Base-by-base conservation (phyloP, 306 rosid genomes). In the Ormosia emarginata region DNA sequence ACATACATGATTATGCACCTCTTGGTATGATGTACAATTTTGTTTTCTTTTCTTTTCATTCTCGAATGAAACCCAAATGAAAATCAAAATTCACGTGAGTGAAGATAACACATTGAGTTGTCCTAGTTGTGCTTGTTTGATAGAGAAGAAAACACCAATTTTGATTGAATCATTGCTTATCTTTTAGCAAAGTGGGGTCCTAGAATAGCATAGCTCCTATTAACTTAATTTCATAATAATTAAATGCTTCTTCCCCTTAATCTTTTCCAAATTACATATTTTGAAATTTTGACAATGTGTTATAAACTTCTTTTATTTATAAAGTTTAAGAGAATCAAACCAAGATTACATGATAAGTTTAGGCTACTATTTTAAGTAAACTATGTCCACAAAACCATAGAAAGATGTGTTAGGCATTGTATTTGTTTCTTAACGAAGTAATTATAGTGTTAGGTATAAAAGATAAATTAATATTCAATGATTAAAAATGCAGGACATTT, bases 381-480 rank as follows among this genome's bases (percentile, higher is more conserved):
- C 55, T 5, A 6, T 46, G 32, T 68, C 40, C 57, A 62, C n/a
- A 11, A 30, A 71, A 52, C 18, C 50, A 14, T 8, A 46, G 30
- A 58, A 41, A 33, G 30, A 50, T 50, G 53, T 44, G 83, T 71
- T 83, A 83, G 87, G 83, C 79, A 41, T 32, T 67, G 36, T 29
- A 6, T 36, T 41, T 8, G 57, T 68, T 71, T 71, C 58, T 66
- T 61, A 67, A 72, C 36, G 52, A 66, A 83, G 78, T 55, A 71
- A 81, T 57, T 36, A 36, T 33, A 36, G 14, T 56, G 85, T 83
- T 84, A 81, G 87, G 87, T 83, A 76, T 36, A 70, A 62, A 80
- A 64, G 79, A 43, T 33, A 30, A 37, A n/a, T 53, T 55, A 17
- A 71, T 13, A 36, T 44, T 36, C 39, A 68, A 63, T 58, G 36